Percentiles rank a stretch among this genome's conserved stretches.
Evolutionary conservation across 441 rosid species (phyloP).

Genomic region (Arabidopsis lyrata): DNA sequence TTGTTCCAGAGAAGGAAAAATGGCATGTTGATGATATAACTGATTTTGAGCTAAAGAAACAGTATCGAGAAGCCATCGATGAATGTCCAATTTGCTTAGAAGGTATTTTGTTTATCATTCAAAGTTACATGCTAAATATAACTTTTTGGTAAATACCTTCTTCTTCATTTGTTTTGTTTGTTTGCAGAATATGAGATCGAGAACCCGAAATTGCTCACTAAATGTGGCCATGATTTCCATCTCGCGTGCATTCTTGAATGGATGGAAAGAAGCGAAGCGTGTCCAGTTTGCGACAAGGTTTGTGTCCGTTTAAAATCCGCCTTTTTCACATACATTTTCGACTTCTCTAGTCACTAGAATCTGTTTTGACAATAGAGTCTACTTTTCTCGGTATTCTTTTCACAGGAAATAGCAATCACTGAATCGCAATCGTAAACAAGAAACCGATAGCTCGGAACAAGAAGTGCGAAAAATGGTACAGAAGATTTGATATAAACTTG

Average conservation of each 20-base stretch:
- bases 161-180: neutral
- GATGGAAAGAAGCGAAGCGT: slow-evolving; percentile 95
- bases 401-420: slow-evolving; percentile 36
- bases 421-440: slow-evolving; percentile 24
- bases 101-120: slow-evolving; percentile 51
- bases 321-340: neutral
- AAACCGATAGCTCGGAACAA: slow-evolving; percentile 1
- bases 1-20: slow-evolving; percentile 54
- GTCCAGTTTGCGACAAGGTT: slow-evolving; percentile 94
- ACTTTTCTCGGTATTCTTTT: neutral
- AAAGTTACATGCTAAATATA: neutral
- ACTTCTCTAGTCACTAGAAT: neutral
- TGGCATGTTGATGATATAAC: slow-evolving; percentile 45
- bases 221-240: slow-evolving; percentile 93
- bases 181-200: slow-evolving; percentile 81
- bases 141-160: neutral
- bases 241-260: slow-evolving; percentile 96
- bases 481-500: slow-evolving; percentile 24
- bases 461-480: slow-evolving; percentile 26
- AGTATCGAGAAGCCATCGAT: slow-evolving; percentile 54
- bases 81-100: slow-evolving; percentile 96
- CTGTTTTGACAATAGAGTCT: neutral
- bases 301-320: slow-evolving; percentile 7
- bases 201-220: slow-evolving; percentile 77
- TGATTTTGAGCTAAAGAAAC: slow-evolving; percentile 35